A percentile compares a stretch with the other conserved stretches of the same genome.
phyloP scores from a whole-genome alignment of 805 yeast species.

The Spathaspora sp. region DNA sequence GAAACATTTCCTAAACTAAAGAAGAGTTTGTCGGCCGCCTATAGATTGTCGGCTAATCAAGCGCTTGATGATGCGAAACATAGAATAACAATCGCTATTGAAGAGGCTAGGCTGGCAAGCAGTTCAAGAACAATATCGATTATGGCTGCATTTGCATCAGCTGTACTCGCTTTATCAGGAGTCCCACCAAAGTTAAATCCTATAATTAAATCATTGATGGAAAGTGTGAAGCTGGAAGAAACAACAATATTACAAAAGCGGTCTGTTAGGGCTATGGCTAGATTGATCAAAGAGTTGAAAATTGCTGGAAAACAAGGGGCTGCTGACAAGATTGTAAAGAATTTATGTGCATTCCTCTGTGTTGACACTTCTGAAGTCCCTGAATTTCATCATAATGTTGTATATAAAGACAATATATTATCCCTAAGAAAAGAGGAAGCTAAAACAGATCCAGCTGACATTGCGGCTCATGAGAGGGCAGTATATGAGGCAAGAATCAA shows the following conservation, averaged over 20 bases:
- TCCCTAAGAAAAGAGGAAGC: conserved; percentile 80
- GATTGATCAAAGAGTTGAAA: conserved; percentile 58
- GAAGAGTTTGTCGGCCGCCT: conserved; percentile 59
- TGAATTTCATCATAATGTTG: conserved; percentile 69
- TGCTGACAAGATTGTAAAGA: conserved; percentile 84
- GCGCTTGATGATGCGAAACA: conserved; percentile 76
- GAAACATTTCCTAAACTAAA: conserved; percentile 66
- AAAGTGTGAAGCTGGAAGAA: conserved; percentile 77
- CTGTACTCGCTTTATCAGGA: conserved; percentile 56
- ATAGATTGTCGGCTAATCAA: conserved; percentile 66
- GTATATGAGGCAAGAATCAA: conserved; percentile 74
- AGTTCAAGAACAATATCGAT: conserved; percentile 55
- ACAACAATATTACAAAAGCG: conserved; percentile 62
- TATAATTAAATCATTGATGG: conserved; percentile 86
- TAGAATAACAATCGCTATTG: conserved; percentile 61
- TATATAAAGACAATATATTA: conserved; percentile 52
- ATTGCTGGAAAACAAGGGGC: conserved; percentile 61
- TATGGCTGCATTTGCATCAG: conserved; percentile 73
- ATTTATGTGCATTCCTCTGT: conserved; percentile 87
- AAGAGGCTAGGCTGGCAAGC: conserved; percentile 58
- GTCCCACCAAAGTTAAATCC: conserved; percentile 90
- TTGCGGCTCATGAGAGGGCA: conserved; percentile 56
- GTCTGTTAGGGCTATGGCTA: conserved; percentile 66
- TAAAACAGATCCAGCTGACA: conserved; percentile 56
- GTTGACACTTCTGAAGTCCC: conserved; percentile 97